Conservation (phyloP, 345 rosid species). For the Trapa incisa region DNA sequence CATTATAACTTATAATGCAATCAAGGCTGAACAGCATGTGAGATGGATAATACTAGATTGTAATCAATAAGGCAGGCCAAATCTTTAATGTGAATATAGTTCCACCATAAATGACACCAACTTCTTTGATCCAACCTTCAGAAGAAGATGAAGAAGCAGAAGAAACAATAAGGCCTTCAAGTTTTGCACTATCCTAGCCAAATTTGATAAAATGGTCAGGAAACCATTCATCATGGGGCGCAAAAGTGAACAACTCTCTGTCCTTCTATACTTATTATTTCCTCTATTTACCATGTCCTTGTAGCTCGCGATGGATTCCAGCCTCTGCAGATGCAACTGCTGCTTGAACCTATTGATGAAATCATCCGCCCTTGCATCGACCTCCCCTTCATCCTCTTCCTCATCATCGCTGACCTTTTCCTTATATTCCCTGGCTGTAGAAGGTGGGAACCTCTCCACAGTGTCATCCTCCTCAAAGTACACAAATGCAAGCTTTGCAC, state of each 20-base stretch:
- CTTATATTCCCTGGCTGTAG: constrained; percentile 7
- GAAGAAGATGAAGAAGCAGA: not conserved
- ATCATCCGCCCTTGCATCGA: constrained; percentile 32
- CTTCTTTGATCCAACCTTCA: not conserved
- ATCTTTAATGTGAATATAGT: not conserved
- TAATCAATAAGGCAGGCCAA: not conserved
- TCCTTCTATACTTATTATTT: not conserved
- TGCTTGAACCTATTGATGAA: constrained; percentile 42
- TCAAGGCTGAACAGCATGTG: not conserved
- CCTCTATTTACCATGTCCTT: constrained; percentile 21
- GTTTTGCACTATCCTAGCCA: not conserved
- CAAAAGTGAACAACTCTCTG: not conserved
- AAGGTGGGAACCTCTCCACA: constrained; percentile 20
- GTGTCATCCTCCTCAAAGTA: constrained; percentile 42
- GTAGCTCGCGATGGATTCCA: constrained; percentile 28
- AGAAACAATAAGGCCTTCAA: not conserved
- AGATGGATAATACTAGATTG: not conserved
- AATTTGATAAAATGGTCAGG: not conserved
- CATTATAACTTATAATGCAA: not conserved
- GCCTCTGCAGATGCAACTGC: constrained; percentile 39
- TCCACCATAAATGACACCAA: not conserved
- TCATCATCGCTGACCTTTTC: constrained; percentile 6
- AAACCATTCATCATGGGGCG: not conserved
- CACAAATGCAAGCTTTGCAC: constrained; percentile 43
- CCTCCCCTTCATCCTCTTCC: constrained; percentile 5